These are phyloP conservation scores for Kodamaea kaohsiungensis DNA, from an alignment of 805 yeast genomes.

Conservation along the genomic window DNA sequence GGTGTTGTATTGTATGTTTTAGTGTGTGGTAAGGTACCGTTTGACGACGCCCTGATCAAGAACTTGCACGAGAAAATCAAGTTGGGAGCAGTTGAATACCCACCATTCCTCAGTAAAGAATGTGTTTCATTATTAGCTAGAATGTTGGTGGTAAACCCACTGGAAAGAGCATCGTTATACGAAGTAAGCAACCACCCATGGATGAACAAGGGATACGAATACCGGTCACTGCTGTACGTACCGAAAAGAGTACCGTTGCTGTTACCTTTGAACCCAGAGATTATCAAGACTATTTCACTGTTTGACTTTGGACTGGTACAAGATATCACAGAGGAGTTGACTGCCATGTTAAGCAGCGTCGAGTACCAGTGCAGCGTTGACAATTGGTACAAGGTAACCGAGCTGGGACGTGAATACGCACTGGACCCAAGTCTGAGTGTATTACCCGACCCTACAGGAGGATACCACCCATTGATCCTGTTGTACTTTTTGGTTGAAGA, in stretches of 20 bases:
- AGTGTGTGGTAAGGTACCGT: constrained; percentile 97
- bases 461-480: constrained; percentile 85
- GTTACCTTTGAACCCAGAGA: constrained; percentile 64
- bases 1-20: constrained; percentile 94
- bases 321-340: constrained; percentile 55
- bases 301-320: constrained; percentile 77
- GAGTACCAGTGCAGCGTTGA: constrained; percentile 63
- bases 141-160: constrained; percentile 91
- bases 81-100: constrained; percentile 89
- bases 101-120: constrained; percentile 74
- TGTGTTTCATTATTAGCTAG: constrained; percentile 77
- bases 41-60: constrained; percentile 91
- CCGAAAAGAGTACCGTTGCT: constrained; percentile 78
- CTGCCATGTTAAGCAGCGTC: constrained; percentile 57
- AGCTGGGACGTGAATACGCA: constrained; percentile 38
- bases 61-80: constrained; percentile 93
- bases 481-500: constrained; percentile 86
- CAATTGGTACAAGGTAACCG: constrained; percentile 58
- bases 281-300: constrained; percentile 72
- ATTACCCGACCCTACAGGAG: constrained; percentile 75
- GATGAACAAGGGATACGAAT: constrained; percentile 89
- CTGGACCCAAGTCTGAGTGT: constrained; percentile 35
- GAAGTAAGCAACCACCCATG: constrained; percentile 90
- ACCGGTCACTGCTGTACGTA: constrained; percentile 65
- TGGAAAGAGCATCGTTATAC: constrained; percentile 70